phyloP scores from a whole-genome alignment of 495 filamentous ascomycete genomes.

The Achaetomiella virescens region DNA sequence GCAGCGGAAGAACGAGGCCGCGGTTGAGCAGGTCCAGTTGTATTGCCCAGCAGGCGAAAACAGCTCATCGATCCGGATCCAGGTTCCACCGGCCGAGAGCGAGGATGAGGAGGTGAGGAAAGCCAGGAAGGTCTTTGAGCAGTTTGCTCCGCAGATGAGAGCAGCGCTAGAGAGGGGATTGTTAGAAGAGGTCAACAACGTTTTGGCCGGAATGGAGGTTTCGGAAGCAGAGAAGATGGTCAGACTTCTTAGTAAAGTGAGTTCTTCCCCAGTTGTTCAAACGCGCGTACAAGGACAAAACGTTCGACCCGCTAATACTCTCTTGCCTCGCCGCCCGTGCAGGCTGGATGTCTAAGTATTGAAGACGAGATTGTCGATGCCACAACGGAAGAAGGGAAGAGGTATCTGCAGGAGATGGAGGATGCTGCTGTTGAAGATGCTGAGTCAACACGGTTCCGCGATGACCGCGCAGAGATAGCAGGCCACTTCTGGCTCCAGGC shows the following conservation, averaged over 20 bases:
- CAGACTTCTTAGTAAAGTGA: conserved; percentile 66
- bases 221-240: conserved; percentile 88
- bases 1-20: conserved; percentile 41
- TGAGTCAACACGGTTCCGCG: no score
- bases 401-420: conserved; percentile 72
- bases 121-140: conserved; percentile 70
- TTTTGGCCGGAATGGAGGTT: conserved; percentile 79
- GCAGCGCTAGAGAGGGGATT: conserved; percentile 76
- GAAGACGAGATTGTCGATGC: conserved; percentile 92
- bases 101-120: conserved; percentile 60
- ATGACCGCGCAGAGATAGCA: no score
- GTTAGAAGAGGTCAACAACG: conserved; percentile 91
- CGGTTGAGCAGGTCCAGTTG: conserved; percentile 91
- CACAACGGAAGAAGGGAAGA: conserved; percentile 84
- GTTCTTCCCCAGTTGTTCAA: conserved; percentile 6
- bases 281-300: no score
- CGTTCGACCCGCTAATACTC: no score
- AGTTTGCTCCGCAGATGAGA: conserved; percentile 72
- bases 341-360: conserved; percentile 82
- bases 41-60: conserved; percentile 62
- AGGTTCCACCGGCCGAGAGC: conserved; percentile 60
- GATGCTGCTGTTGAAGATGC: no score
- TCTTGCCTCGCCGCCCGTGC: not conserved
- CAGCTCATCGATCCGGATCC: conserved; percentile 77
- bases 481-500: no score